Evolutionary conservation across 1,284 basidiomycete genomes (phyloP).

Genomic region (Peniophora sp.): DNA sequence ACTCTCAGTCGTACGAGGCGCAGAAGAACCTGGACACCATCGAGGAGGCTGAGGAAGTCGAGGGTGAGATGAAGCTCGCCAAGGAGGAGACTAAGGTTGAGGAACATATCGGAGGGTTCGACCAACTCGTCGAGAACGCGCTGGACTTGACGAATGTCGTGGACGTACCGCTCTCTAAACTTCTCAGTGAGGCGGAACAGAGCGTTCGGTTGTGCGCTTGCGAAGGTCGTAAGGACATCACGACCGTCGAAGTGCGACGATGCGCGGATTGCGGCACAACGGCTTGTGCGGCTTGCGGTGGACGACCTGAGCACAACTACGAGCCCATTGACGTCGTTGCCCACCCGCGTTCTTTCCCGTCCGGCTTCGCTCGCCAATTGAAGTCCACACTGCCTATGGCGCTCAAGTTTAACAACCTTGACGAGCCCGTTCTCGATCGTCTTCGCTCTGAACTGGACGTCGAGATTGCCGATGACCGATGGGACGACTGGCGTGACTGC

Average conservation of each 20-base stretch:
- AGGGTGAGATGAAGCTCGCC: constrained; percentile 12
- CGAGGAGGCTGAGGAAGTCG: constrained; percentile 25
- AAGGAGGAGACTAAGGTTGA: constrained; percentile 17
- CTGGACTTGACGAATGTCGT: constrained; percentile 63
- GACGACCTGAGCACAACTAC: constrained; percentile 83
- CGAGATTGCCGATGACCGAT: constrained; percentile 42
- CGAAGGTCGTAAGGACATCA: constrained; percentile 80
- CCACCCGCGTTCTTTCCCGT: constrained; percentile 55
- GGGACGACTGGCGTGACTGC: constrained; percentile 63
- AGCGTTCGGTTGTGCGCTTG: constrained; percentile 82
- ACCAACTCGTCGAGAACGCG: constrained; percentile 50
- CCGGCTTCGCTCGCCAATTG: constrained; percentile 65
- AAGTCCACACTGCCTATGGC: constrained; percentile 88
- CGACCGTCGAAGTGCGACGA: constrained; percentile 57
- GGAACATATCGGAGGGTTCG: constrained; percentile 58
- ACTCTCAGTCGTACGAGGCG: constrained; percentile 57
- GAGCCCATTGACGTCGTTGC: constrained; percentile 39
- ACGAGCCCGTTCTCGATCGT: constrained; percentile 43
- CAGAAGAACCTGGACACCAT: constrained; percentile 36
- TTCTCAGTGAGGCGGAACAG: constrained; percentile 60
- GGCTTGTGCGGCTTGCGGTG: constrained; percentile 82
- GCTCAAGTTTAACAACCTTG: constrained; percentile 52
- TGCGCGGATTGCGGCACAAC: constrained; percentile 76
- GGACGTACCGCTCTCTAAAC: constrained; percentile 37
- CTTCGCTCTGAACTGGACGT: constrained; percentile 39